Base-by-base conservation (phyloP, 371 early-diverging fungal species). In the Mortierella sp. region DNA sequence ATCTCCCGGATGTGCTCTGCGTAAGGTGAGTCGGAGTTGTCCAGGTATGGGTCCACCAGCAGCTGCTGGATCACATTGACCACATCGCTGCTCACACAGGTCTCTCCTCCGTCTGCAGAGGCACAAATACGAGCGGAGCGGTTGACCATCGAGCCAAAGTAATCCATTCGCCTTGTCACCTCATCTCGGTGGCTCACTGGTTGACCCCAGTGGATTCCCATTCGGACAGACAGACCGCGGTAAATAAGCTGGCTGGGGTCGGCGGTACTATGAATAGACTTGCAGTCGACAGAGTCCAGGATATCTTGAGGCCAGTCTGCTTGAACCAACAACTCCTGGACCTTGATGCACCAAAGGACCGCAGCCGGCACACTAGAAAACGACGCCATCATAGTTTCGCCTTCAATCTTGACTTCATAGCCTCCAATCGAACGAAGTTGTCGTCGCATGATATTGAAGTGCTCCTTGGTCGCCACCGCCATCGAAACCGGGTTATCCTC, bases 371-470 rank as follows among this genome's bases (percentile, higher is more conserved):
- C 94, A 71, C 96, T 95, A 38, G 96, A 95, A 88, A 99, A 99
- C 76, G 95, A 95, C 43, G 98, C 97, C 96, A 98, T 98, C 83
- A 98, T 96, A 2, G 98, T 97, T 84, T 98, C 99, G 49, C 98
- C 99, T 91, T 99, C 99, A 4, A 97, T 98, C 87, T 98, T 98
- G 70, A 99, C 99, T 84, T 99, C 99, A 82, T 98, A 99, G 27
- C 99, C 99, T 54, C 97, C 97, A 56, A 95, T 93, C 49, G 92
- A 93, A 70, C 96, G 91, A 63, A 99, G 89, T 38, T 95, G 93
- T 70, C 95, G 92, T 10, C 98, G 92, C 97, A 99, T 97, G 7
- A 95, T 92, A 21, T 87, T 82, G 88, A 98, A 97, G 88, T 99
- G 99, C 32, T 94, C 93, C 87, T 96, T 95, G 87, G 97, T 96